Evolutionary conservation across 2,329 filamentous ascomycete species (phyloP).

Genomic region (Niveomyces coronatus): DNA sequence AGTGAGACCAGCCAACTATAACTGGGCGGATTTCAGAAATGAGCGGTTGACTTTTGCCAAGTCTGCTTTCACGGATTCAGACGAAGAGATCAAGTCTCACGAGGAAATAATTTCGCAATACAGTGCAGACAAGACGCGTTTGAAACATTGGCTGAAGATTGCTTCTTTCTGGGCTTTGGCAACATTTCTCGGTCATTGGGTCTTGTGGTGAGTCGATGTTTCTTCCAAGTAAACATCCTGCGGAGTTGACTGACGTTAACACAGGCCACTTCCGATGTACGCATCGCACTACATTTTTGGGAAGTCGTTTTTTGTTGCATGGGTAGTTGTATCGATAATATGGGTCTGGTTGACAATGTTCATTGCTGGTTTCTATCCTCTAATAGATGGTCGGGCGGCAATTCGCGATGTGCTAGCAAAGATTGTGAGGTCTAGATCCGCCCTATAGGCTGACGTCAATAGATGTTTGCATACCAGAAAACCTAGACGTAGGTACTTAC

Average conservation of each 20-base stretch:
- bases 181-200: constrained; percentile 42
- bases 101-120: constrained; percentile 18
- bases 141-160: constrained; percentile 37
- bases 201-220: constrained; percentile 36
- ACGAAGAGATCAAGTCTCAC: constrained; percentile 15
- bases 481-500: too few relatives aligned
- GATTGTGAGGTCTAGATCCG: neutral
- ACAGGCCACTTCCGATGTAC: constrained; percentile 41
- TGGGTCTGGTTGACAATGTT: constrained; percentile 44
- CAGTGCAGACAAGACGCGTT: constrained; percentile 20
- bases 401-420: constrained; percentile 13
- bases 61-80: constrained; percentile 10
- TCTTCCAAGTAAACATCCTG: neutral
- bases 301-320: constrained; percentile 37
- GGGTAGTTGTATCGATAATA: constrained; percentile 39
- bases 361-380: constrained; percentile 37
- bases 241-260: neutral
- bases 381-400: constrained; percentile 34
- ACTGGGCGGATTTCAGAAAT: constrained; percentile 30
- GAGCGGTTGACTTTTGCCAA: constrained; percentile 29
- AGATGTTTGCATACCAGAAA: too few relatives aligned
- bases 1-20: constrained; percentile 29
- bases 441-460: too few relatives aligned
- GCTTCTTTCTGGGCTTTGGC: constrained; percentile 35
- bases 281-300: constrained; percentile 38